Percentiles rank a stretch among this genome's conserved stretches.
Conservation (phyloP, 352 stramenopile species). For the Pythium sukuiense region DNA sequence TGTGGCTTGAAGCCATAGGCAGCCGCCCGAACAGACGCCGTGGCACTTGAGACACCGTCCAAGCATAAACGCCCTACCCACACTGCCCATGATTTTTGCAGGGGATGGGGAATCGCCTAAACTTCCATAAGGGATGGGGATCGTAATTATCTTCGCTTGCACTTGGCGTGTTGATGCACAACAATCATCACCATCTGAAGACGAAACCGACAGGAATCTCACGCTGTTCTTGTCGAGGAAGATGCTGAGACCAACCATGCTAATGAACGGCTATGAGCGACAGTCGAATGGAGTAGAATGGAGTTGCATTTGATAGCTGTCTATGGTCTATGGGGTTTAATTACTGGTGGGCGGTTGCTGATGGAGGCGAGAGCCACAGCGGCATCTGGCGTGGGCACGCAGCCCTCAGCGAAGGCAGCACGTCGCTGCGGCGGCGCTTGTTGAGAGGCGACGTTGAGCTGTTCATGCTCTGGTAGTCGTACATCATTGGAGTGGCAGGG, state of each 20-base stretch:
- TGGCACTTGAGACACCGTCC: neutral
- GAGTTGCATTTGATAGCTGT: neutral
- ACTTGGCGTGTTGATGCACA: neutral
- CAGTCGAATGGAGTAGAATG: neutral
- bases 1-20: neutral
- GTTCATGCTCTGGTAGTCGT: slow-evolving; percentile 5
- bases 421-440: slow-evolving; percentile 16
- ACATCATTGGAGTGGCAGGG: slow-evolving; percentile 21
- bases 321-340: neutral
- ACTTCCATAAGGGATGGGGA: neutral
- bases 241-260: neutral
- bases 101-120: neutral
- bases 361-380: slow-evolving; percentile 22
- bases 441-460: slow-evolving; percentile 15
- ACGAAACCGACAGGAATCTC: neutral
- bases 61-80: neutral
- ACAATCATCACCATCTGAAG: neutral
- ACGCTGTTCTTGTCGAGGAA: neutral
- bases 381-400: slow-evolving; percentile 17
- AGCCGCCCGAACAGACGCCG: neutral
- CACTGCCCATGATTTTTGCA: neutral
- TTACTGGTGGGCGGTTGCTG: slow-evolving; percentile 12
- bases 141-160: neutral
- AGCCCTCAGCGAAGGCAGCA: neutral
- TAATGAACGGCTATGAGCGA: neutral